Conservation (phyloP, 192 early-diverging fungal genomes). For the Linnemannia exigua region DNA sequence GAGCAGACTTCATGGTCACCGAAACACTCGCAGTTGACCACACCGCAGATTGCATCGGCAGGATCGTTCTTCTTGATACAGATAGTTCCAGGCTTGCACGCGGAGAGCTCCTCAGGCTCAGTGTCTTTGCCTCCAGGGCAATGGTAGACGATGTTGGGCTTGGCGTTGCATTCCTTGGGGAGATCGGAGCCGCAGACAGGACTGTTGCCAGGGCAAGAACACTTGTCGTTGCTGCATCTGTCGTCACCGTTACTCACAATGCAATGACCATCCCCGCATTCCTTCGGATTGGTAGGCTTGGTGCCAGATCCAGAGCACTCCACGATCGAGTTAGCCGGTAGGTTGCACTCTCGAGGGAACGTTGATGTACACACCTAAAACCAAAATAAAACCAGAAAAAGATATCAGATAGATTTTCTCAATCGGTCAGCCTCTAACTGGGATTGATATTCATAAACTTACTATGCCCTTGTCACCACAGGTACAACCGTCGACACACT, state of each 20-base stretch:
- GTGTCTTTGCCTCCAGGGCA: slow-evolving; percentile 7
- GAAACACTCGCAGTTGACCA: not conserved
- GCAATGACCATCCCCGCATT: not conserved
- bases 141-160: slow-evolving; percentile 17
- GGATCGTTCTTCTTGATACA: not conserved
- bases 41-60: slow-evolving; percentile 7
- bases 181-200: slow-evolving; percentile 15
- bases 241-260: slow-evolving; percentile 10
- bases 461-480: not conserved
- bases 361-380: slow-evolving; percentile 13
- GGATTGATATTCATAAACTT: not conserved
- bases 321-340: not conserved
- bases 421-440: too few species aligned
- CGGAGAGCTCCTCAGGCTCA: not conserved
- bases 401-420: too few species aligned
- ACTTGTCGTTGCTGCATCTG: not conserved
- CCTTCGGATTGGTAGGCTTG: not conserved
- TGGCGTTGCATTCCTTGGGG: slow-evolving; percentile 13
- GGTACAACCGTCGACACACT: not conserved
- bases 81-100: slow-evolving; percentile 17
- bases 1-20: slow-evolving; percentile 8
- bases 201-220: not conserved
- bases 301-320: slow-evolving; percentile 7
- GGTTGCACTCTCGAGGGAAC: slow-evolving; percentile 13
- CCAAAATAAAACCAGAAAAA: not conserved